A percentile compares a stretch with the other conserved stretches of the same genome.
Conservation (phyloP, 306 rosid species). For the Glycine tomentella region DNA sequence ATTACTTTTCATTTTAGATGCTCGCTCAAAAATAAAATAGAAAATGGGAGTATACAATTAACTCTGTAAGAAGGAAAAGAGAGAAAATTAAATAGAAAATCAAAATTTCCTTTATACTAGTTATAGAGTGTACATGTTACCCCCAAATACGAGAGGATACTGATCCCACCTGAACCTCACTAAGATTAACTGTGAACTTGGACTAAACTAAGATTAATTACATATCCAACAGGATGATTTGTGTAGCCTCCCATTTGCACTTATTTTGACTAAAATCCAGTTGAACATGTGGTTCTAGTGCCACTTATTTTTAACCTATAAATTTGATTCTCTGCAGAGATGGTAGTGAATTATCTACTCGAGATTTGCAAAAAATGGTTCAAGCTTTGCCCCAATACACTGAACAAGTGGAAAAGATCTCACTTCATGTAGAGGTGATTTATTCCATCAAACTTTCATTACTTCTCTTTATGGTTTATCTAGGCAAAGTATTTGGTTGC, state of each 20-base stretch:
- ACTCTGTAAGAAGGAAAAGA: neutral
- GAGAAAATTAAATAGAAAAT: neutral
- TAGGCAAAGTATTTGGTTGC: no score
- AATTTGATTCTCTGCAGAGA: slow-evolving; percentile 66
- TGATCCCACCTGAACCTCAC: neutral
- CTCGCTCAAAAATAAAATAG: neutral
- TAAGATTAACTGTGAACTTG: neutral
- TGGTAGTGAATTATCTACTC: slow-evolving; percentile 84
- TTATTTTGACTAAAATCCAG: neutral
- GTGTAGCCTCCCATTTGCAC: neutral
- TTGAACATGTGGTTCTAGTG: slow-evolving; percentile 5
- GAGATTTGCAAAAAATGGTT: slow-evolving; percentile 97
- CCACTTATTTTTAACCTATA: slow-evolving; percentile 30
- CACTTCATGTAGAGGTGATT: slow-evolving; percentile 93
- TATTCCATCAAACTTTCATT: slow-evolving; percentile 36
- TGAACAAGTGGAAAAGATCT: slow-evolving; percentile 90
- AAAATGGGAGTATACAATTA: neutral
- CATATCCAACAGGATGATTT: neutral
- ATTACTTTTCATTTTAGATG: neutral
- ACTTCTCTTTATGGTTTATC: neutral
- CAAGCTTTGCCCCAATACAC: slow-evolving; percentile 98
- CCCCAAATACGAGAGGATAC: no score
- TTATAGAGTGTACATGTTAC: no score
- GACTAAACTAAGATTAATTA: neutral
- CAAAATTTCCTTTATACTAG: no score